Base-by-base conservation (phyloP, 257 asterid species). In the Fraxinus anomala region DNA sequence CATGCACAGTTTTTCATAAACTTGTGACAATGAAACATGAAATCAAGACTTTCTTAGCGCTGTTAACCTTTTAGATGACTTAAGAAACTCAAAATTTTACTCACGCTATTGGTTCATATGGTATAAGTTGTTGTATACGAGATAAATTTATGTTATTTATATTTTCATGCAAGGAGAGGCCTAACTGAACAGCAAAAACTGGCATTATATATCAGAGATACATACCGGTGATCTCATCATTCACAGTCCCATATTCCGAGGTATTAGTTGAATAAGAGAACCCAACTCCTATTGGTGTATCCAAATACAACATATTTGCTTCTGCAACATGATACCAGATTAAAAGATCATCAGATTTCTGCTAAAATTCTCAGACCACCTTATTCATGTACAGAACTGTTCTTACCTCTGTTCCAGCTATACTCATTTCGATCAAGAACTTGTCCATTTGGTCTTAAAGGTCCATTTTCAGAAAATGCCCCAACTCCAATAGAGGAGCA, bases 381-480 rank as follows among this genome's bases (percentile, higher is more conserved):
- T 30, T 36, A 16, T 36, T 14, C 23, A 28, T 24, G 12, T 71
- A 56, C 2, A 23, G 12, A 63, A 24, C 10, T 65, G 76, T 59
- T 73, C 75, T 65, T 69, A 90, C 96, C 96, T 87, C 82, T 82
- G n/a, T 91, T 91, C 96, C 96, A 91, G 75, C 96, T 91, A 74
- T 89, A 75, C 63, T 83, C 89, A 85, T 91, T 91, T 77, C 80
- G 79, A 30, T 86, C 82, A 33, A 91, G 79, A 79, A 75, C 83
- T 56, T 85, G 75, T 69, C 91, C 92, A 65, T 82, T 82, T 68
- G 96, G 93, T 70, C 91, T 89, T 70, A 91, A 89, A 44, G 96
- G 93, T 34, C 96, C 96, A 83, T 91, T 89, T 87, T 91, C 93
- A 82, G 93, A 91, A 75, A 91, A 91, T 80, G 93, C 96, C 66